Evolutionary conservation across 805 yeast species (phyloP), one percentile per base, ranked within the genome.

Genomic region (Pichia paraexigua): DNA sequence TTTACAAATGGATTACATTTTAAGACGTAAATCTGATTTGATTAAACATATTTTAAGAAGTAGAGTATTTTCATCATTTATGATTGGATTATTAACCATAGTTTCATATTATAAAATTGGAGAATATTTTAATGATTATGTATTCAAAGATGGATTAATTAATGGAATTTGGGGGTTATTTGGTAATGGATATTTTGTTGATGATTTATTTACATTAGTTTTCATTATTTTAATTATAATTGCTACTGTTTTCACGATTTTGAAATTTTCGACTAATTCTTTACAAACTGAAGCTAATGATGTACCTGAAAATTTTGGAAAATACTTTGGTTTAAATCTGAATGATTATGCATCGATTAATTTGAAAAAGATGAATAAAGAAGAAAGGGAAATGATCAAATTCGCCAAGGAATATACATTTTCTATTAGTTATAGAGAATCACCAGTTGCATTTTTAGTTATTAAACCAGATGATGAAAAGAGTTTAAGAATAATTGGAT

Each of bases 361-460:
- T 27, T 47, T 24, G 10, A 49, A 47, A 39, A 48, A 45, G 41
- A 57, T 61, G 32, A 55, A 54, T 18, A 57, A 62, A 28, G 53
- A 58, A 18, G 58, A 57, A 9, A 56, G 55, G 27, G 46, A 51
- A n/a, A 8, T 52, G 35, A 40, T 56, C n/a, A 51, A 54, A 48
- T 47, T 63, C 53, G 52, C 72, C 66, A 57, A 70, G 58, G 58
- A 72, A 17, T 77, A 82, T 57, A 72, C 88, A 1, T 77, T 76
- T 47, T 60, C 83, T 41, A 72, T 85, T 27, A 63, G 77, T 18
- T 86, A 85, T 68, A 77, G 91, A 61, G 78, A 77, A n/a, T 71
- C 82, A 0, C 91, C 94, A 18, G 81, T 87, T 61, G 89, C 90
- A 0, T 70, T 82, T 39, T 70, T 77, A 30, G 74, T 83, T 0